These are phyloP conservation scores for barrel medic (Medicago truncatula) DNA, from an alignment of 306 rosid genomes.

Conservation along the genomic window DNA sequence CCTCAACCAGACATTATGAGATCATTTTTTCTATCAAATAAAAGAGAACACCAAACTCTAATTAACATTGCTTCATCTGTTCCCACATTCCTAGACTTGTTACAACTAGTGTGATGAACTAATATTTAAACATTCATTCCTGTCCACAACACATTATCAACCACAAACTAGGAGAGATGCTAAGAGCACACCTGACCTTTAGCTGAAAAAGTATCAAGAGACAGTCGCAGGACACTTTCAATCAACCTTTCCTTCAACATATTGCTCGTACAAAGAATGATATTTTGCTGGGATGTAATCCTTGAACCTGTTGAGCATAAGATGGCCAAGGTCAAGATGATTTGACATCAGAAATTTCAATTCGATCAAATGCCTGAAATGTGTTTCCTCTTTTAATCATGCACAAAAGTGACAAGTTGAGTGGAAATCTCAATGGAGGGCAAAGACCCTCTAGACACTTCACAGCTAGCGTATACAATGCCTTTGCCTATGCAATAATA, in stretches of 20 bases:
- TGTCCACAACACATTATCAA: constrained; percentile 33
- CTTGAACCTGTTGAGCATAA: constrained; percentile 75
- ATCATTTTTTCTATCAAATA: constrained; percentile 13
- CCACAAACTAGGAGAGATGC: constrained; percentile 35
- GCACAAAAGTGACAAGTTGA: constrained; percentile 10
- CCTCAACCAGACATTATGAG: constrained; percentile 29
- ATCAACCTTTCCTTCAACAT: constrained; percentile 50
- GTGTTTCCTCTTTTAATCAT: constrained; percentile 29
- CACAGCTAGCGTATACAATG: constrained; percentile 15
- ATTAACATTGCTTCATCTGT: constrained; percentile 18
- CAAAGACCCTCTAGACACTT: background rate
- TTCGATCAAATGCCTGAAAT: constrained; percentile 23
- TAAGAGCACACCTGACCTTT: constrained; percentile 34
- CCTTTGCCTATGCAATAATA: constrained; percentile 16
- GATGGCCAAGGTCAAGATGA: constrained; percentile 34
- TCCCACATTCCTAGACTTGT: constrained; percentile 21
- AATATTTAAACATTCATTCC: constrained; percentile 28
- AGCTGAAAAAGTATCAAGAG: constrained; percentile 30
- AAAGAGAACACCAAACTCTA: constrained; percentile 18
- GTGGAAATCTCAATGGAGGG: constrained; percentile 24
- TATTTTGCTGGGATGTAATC: constrained; percentile 81
- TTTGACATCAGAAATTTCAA: constrained; percentile 33
- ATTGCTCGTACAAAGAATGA: constrained; percentile 77
- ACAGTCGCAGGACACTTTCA: constrained; percentile 28
- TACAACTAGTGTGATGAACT: constrained; percentile 28